phyloP scores from a whole-genome alignment of 129 eudicot genomes.

The Arctium minus region DNA sequence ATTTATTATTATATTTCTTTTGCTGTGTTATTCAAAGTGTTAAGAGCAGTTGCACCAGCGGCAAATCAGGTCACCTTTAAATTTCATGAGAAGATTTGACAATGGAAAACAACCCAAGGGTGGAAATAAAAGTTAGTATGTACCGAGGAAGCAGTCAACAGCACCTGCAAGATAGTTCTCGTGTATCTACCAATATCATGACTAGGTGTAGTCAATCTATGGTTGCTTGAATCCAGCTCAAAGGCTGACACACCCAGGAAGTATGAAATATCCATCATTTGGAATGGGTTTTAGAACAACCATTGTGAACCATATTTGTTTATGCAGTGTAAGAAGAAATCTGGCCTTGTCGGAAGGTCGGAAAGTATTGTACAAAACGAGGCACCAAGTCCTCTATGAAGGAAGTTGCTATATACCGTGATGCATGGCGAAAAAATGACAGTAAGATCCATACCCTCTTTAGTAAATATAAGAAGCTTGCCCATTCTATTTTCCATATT shows the following conservation, averaged over 20 bases:
- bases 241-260: neutral
- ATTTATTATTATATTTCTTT: neutral
- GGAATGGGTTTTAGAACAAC: neutral
- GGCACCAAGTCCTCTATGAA: neutral
- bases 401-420: neutral
- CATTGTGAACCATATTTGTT: neutral
- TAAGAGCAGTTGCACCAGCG: neutral
- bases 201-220: neutral
- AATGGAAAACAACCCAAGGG: too few species aligned
- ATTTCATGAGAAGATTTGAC: too few species aligned
- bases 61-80: too few species aligned
- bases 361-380: neutral
- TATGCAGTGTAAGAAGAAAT: neutral
- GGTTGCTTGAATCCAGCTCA: neutral
- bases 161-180: neutral
- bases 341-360: neutral
- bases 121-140: neutral
- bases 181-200: neutral
- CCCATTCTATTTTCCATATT: neutral
- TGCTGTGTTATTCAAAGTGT: neutral
- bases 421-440: neutral
- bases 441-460: neutral
- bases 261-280: neutral
- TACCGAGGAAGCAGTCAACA: neutral
- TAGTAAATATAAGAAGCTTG: neutral